A percentile compares a stretch with the other conserved stretches of the same genome.
Evolutionary conservation across 768 basidiomycete genomes (phyloP).

Genomic region (Hebeloma cylindrosporum): DNA sequence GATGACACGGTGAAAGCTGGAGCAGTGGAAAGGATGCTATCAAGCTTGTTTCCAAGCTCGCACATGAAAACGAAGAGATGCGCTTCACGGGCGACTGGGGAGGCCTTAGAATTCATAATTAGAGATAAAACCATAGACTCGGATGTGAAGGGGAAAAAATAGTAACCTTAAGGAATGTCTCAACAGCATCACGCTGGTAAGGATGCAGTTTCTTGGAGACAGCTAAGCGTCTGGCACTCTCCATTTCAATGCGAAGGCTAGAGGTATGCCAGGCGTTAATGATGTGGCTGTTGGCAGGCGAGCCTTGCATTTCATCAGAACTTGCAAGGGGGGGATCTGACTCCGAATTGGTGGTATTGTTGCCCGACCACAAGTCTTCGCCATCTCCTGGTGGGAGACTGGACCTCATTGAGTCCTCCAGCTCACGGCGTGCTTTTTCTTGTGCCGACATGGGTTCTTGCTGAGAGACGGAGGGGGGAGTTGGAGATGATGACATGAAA

Average conservation of each 20-base stretch:
- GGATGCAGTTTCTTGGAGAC: neutral
- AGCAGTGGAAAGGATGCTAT: constrained; percentile 4
- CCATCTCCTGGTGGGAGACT: too few relatives aligned
- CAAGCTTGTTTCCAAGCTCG: constrained; percentile 3
- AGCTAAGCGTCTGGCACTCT: neutral
- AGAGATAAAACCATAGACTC: neutral
- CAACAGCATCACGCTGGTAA: neutral
- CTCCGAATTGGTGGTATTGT: too few relatives aligned
- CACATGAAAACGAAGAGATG: constrained; percentile 5
- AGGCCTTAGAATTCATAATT: too few relatives aligned
- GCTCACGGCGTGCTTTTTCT: too few relatives aligned
- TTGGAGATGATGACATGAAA: too few relatives aligned
- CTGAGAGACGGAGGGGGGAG: too few relatives aligned
- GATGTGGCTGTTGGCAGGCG: too few relatives aligned
- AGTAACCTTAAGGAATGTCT: constrained; percentile 4
- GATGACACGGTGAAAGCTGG: constrained; percentile 6
- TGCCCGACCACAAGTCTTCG: too few relatives aligned
- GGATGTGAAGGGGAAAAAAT: neutral
- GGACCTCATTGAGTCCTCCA: too few relatives aligned
- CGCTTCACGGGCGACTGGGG: constrained; percentile 1
- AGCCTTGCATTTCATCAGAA: too few relatives aligned
- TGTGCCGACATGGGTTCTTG: too few relatives aligned
- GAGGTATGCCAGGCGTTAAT: constrained; percentile 1
- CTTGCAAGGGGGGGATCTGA: too few relatives aligned
- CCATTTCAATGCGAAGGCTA: neutral